Percentiles rank a stretch among this genome's conserved stretches.
Conservation (phyloP, 129 eudicot species). For the Gnaphalium uliginosum region DNA sequence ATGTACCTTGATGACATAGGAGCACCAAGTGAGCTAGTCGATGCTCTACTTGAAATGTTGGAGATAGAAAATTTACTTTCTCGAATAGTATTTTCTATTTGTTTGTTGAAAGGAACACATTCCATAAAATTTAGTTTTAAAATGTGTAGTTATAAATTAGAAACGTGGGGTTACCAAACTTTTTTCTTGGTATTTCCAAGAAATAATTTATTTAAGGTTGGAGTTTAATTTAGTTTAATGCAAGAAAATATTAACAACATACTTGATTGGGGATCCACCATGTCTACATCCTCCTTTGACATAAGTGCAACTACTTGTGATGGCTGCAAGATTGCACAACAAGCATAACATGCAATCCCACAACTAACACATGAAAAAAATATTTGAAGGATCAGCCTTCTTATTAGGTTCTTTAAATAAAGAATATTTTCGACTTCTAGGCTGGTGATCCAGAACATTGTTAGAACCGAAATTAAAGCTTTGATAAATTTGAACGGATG, state of each 20-base stretch:
- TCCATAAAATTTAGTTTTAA: slow-evolving; percentile 22
- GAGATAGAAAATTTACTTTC: slow-evolving; percentile 89
- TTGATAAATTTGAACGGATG: slow-evolving; percentile 31
- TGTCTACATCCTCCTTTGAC: slow-evolving; percentile 33
- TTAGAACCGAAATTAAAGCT: too few species aligned
- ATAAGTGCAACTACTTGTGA: slow-evolving; percentile 54
- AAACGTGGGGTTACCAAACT: neutral
- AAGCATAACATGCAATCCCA: slow-evolving; percentile 83
- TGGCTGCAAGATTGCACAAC: slow-evolving; percentile 84
- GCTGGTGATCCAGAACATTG: too few species aligned
- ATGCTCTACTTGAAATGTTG: too few species aligned
- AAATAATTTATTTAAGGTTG: too few species aligned
- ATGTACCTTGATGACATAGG: slow-evolving; percentile 92
- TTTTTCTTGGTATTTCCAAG: too few species aligned
- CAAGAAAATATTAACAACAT: neutral
- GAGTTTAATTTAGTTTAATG: too few species aligned
- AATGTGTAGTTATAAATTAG: too few species aligned
- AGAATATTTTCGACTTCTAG: too few species aligned
- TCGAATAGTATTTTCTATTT: slow-evolving; percentile 61
- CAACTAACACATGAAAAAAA: slow-evolving; percentile 91
- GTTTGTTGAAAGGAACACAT: too few species aligned
- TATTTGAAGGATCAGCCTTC: slow-evolving; percentile 46
- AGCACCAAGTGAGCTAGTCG: slow-evolving; percentile 72
- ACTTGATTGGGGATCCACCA: slow-evolving; percentile 49
- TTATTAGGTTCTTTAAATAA: slow-evolving; percentile 50